Conservation (phyloP, 164 flowering plant genomes). For the Sedum album region DNA sequence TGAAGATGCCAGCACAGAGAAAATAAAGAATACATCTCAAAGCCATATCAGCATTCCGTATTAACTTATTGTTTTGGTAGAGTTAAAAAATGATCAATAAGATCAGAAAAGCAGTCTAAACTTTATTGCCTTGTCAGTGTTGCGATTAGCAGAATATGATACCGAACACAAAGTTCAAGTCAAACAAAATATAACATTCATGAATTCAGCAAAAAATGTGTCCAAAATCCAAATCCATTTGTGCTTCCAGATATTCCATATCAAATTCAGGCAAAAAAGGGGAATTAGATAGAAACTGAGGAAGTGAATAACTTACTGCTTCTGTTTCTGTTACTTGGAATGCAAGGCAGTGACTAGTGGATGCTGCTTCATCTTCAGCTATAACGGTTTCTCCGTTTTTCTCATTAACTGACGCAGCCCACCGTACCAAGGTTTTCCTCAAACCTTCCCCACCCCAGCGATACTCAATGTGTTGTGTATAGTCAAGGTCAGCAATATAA, state of each 20-base stretch:
- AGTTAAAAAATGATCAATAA: not conserved
- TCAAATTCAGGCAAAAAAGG: too few species aligned
- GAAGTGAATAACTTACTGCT: constrained; percentile 28
- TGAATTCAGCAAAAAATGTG: too few species aligned
- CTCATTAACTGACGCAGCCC: constrained; percentile 53
- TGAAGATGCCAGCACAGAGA: not conserved
- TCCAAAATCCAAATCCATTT: too few species aligned
- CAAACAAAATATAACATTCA: too few species aligned
- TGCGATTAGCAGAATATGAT: not conserved
- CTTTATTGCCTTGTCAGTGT: not conserved
- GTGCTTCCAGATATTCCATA: too few species aligned
- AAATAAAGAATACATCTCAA: not conserved
- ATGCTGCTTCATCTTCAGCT: constrained; percentile 39
- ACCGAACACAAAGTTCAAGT: too few species aligned
- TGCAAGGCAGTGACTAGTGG: constrained; percentile 46
- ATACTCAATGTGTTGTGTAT: constrained; percentile 66
- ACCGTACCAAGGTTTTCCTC: constrained; percentile 69
- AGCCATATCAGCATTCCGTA: not conserved
- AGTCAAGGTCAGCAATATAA: constrained; percentile 49
- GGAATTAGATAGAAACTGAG: not conserved
- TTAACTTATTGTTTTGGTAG: not conserved
- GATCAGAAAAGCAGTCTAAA: not conserved
- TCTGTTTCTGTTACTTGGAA: constrained; percentile 43
- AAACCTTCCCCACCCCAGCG: constrained; percentile 86
- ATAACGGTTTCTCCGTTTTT: constrained; percentile 35